Evolutionary conservation across 2,329 filamentous ascomycete genomes (phyloP).

Genomic region (Fusarium nisikadoi): DNA sequence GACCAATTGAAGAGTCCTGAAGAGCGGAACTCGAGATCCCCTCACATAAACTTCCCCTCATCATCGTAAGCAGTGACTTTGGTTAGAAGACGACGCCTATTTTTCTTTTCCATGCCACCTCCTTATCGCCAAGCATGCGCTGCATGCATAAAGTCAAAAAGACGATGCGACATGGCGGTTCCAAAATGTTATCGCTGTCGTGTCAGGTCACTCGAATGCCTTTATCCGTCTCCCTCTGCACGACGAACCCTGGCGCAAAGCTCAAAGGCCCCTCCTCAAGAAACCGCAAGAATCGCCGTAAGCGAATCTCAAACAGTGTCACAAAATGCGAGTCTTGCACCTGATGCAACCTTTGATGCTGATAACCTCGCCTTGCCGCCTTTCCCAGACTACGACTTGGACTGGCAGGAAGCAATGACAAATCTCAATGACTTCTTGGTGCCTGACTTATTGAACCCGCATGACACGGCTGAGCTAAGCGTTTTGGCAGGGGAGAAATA

Average conservation of each 20-base stretch:
- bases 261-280: neutral
- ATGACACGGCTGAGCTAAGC: neutral
- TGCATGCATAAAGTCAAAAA: neutral
- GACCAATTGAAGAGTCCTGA: neutral
- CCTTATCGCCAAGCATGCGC: neutral
- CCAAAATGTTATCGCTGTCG: neutral
- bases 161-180: neutral
- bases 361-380: neutral
- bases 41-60: neutral
- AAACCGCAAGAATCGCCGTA: fast-evolving
- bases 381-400: neutral
- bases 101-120: neutral
- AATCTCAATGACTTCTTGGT: neutral
- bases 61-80: neutral
- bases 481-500: neutral
- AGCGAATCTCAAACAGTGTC: too few relatives aligned
- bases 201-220: neutral
- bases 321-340: neutral
- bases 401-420: neutral
- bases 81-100: fast-evolving
- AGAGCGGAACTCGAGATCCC: neutral
- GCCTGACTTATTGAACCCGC: neutral
- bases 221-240: neutral
- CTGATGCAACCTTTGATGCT: neutral
- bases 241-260: neutral